A percentile compares a stretch with the other conserved stretches of the same genome.
These are phyloP conservation scores for Microdochium paspali DNA, from an alignment of 2,329 filamentous ascomycete species.

Conservation along the genomic window DNA sequence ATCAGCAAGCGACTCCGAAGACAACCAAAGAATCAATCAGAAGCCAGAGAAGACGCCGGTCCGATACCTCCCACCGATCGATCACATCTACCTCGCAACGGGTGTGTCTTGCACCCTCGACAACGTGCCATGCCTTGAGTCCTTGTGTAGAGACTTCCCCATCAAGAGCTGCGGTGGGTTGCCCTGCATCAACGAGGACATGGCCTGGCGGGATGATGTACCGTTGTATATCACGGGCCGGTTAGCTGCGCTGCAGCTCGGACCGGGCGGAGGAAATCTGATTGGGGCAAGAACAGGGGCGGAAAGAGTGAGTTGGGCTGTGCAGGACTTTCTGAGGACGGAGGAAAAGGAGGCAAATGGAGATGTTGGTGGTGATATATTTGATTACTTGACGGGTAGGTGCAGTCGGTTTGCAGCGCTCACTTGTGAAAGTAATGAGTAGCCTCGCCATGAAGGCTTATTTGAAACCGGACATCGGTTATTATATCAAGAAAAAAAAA, in stretches of 20 bases:
- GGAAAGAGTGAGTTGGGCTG: constrained; percentile 62
- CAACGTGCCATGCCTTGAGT: constrained; percentile 50
- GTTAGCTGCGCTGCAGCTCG: constrained; percentile 57
- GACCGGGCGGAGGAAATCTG: constrained; percentile 64
- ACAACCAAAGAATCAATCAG: not conserved
- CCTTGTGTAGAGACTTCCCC: constrained; percentile 48
- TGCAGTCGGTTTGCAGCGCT: constrained; percentile 28
- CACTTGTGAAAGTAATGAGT: not conserved
- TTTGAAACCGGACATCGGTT: too few relatives aligned
- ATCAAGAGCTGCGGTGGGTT: constrained; percentile 55
- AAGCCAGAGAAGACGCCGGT: too few relatives aligned
- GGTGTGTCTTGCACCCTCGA: constrained; percentile 57
- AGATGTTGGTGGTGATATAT: constrained; percentile 11
- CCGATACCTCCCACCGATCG: constrained; percentile 35
- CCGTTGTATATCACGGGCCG: constrained; percentile 64
- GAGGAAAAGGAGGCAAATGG: constrained; percentile 11
- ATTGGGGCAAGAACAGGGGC: constrained; percentile 65
- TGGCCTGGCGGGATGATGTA: constrained; percentile 66
- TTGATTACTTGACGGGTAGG: constrained; percentile 25
- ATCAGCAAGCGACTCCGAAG: not conserved
- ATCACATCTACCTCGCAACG: constrained; percentile 71
- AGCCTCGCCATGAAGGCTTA: too few relatives aligned
- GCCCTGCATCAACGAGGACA: constrained; percentile 65
- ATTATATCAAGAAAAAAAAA: too few relatives aligned
- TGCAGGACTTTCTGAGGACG: constrained; percentile 46